Base-by-base conservation (phyloP, 805 yeast genomes). In the Kodamaea kaohsiungensis region DNA sequence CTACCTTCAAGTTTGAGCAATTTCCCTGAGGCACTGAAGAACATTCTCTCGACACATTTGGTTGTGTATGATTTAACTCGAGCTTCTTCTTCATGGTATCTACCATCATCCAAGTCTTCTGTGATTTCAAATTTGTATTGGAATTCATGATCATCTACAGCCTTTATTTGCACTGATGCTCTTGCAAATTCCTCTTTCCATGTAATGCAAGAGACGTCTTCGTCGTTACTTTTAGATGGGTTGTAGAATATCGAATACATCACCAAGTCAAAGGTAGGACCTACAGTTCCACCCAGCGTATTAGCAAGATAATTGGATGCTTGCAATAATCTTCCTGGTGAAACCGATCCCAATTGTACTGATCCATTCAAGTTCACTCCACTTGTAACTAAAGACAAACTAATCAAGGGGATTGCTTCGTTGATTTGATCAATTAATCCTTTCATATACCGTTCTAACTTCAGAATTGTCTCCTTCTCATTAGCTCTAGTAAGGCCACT, bases 171-270 rank as follows among this genome's bases (percentile, higher is more conserved):
- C 0, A 83, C 80, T 52, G 66, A 62, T 35, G 87, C 81, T 53
- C 83, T 77, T 15, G 90, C 85, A 67, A 75, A 81, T 48, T 85
- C 85, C 59, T 89, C 96, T 58, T 85, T 86, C 96, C 96, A 89
- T 2, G 82, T 75, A 2, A 88, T 77, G 51, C 80, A 78, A 9
- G 72, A 72, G 25, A 67, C 64, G 35, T 58, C 59, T 13, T 59
- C 65, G 9, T 47, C 56, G 48, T 67, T 70, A 33, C 69, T 64
- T 43, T 81, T 62, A 47, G 79, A 77, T 9, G 83, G 78, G 54
- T 84, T 82, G 63, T 84, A 84, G 61, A 87, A 88, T 2, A 89
- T 78, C 4, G 89, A 75, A 59, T 82, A 89, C 58, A 81, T 67
- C 2, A 82, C 84, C 46, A 86, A 65, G 53, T 74, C 76, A 65